A percentile compares a stretch with the other conserved stretches of the same genome.
Conservation (phyloP, 768 basidiomycete genomes). For the Dentipellis sp. region DNA sequence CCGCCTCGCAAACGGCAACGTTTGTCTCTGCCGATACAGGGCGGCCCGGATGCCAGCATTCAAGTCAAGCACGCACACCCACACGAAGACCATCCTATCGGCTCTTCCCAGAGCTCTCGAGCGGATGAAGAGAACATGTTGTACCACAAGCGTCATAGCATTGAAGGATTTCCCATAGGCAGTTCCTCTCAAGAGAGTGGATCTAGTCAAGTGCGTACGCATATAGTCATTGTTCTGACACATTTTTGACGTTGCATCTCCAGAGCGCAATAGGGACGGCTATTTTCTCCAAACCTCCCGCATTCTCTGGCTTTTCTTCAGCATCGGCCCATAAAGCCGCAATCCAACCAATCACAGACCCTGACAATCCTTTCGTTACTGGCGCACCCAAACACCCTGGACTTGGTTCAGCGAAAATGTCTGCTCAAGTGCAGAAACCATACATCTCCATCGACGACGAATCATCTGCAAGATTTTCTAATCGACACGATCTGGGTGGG, state of each 20-base stretch:
- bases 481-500: not conserved
- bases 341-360: not conserved
- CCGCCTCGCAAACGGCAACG: conserved; percentile 50
- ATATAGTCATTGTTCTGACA: not conserved
- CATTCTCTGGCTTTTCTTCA: not conserved
- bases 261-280: not conserved
- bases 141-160: not conserved
- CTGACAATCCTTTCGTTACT: conserved; percentile 8
- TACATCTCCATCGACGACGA: not conserved
- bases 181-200: conserved; percentile 1
- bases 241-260: not conserved
- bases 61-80: too few relatives aligned
- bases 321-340: not conserved
- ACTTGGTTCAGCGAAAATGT: not conserved
- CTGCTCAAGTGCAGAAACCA: not conserved
- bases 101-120: too few relatives aligned
- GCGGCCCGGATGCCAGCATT: conserved; percentile 15
- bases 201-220: not conserved
- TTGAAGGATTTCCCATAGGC: not conserved
- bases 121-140: not conserved
- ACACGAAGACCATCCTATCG: too few relatives aligned
- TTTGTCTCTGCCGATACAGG: conserved; percentile 55
- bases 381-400: not conserved
- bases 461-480: not conserved
- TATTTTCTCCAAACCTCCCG: not conserved